Conservation (phyloP, 1,284 basidiomycete genomes). For the Sporisorium exsertum region DNA sequence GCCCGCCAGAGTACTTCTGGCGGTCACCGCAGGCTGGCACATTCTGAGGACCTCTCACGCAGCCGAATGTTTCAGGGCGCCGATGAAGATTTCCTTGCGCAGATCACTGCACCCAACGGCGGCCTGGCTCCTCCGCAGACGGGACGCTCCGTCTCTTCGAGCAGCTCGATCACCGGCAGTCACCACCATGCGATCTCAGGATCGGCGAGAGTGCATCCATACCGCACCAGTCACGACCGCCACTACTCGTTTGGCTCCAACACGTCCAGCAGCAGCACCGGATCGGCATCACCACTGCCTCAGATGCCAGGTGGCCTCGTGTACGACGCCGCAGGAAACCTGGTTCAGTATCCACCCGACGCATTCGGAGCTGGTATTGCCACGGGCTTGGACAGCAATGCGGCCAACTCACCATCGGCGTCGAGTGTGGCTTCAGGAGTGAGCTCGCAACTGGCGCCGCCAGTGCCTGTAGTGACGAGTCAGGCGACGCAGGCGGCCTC, state of each 20-base stretch:
- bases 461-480: conserved; percentile 77
- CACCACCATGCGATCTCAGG: conserved; percentile 31
- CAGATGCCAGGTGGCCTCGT: conserved; percentile 30
- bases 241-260: conserved; percentile 55
- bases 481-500: conserved; percentile 93
- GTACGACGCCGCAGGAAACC: conserved; percentile 28
- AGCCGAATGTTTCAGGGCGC: conserved; percentile 47
- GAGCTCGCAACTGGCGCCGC: conserved; percentile 37
- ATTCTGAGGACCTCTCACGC: conserved; percentile 57
- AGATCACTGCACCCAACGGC: conserved; percentile 61
- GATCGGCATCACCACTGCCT: conserved; percentile 35
- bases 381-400: conserved; percentile 23
- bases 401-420: conserved; percentile 27
- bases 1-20: conserved; percentile 24
- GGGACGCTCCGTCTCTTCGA: conserved; percentile 35
- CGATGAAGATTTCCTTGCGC: conserved; percentile 47
- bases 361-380: conserved; percentile 10
- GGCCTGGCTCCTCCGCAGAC: conserved; percentile 56
- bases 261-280: conserved; percentile 43
- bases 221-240: conserved; percentile 50
- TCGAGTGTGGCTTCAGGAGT: conserved; percentile 34
- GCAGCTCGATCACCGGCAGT: conserved; percentile 14
- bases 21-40: conserved; percentile 51
- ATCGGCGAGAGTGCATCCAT: conserved; percentile 41
- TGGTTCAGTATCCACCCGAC: conserved; percentile 37